These are phyloP conservation scores for Brassica hybrid DNA, from an alignment of 441 rosid genomes.

Conservation along the genomic window DNA sequence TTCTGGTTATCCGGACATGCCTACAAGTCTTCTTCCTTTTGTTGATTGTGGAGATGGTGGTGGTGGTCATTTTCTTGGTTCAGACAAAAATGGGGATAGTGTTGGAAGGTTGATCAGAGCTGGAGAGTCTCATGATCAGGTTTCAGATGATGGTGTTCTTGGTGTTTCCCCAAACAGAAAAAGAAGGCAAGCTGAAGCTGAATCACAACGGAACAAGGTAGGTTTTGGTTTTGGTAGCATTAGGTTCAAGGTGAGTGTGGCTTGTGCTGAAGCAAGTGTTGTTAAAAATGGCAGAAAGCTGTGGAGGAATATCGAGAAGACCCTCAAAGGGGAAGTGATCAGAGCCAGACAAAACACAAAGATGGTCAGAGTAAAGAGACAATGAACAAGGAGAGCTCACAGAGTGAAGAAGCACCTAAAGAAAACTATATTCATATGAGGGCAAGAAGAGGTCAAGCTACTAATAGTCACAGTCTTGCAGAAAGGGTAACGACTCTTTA, in stretches of 20 bases:
- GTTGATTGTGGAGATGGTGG: conserved; percentile 53
- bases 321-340: conserved; percentile 52
- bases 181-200: conserved; percentile 35
- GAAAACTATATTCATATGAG: conserved; percentile 88
- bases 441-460: conserved; percentile 95
- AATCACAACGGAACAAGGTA: conserved; percentile 46
- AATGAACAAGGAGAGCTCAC: conserved; percentile 60
- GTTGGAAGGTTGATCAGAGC: conserved; percentile 49
- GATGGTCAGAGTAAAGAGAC: conserved; percentile 62
- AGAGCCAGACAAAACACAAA: conserved; percentile 70
- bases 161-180: conserved; percentile 35
- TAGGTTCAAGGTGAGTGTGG: not conserved
- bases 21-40: conserved; percentile 60
- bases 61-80: conserved; percentile 53
- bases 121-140: conserved; percentile 52
- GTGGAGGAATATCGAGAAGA: conserved; percentile 58
- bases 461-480: conserved; percentile 95
- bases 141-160: conserved; percentile 49
- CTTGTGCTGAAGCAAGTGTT: conserved; percentile 7
- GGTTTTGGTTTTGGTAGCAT: conserved; percentile 4
- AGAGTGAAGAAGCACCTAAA: conserved; percentile 70
- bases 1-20: conserved; percentile 54
- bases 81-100: conserved; percentile 49
- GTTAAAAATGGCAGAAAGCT: conserved; percentile 52
- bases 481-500: conserved; percentile 68